Conservation (phyloP, 148 eudicot species). For the Suaeda aralocaspica region DNA sequence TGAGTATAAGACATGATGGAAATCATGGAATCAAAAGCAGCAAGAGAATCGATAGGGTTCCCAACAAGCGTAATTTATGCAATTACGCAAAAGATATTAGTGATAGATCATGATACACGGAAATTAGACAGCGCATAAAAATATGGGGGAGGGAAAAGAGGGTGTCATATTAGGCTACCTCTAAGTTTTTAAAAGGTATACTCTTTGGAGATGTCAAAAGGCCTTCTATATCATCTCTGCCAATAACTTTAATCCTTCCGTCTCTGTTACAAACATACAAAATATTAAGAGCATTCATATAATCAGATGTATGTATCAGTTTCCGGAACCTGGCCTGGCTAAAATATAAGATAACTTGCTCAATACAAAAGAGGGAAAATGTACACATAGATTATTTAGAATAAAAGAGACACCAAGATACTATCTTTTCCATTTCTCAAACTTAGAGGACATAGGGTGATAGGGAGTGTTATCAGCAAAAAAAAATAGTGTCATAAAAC, state of each 20-base stretch:
- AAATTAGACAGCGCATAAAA: not conserved
- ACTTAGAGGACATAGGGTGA: not conserved
- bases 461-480: not conserved
- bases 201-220: slow-evolving; percentile 71
- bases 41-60: not conserved
- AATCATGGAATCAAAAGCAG: not conserved
- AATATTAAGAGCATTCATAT: not conserved
- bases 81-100: not conserved
- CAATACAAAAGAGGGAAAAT: not conserved
- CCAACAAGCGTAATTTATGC: not conserved
- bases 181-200: slow-evolving; percentile 66
- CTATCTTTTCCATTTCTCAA: slow-evolving; percentile 4
- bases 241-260: slow-evolving; percentile 91
- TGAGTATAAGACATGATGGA: not conserved
- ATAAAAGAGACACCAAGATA: not conserved
- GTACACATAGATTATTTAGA: not conserved
- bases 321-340: not conserved
- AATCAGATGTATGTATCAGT: not conserved
- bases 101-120: not conserved
- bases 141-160: not conserved
- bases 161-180: slow-evolving; percentile 39
- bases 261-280: slow-evolving; percentile 50
- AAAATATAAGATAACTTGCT: not conserved
- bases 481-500: too few species aligned
- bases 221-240: slow-evolving; percentile 83